Base-by-base conservation (phyloP, 306 rosid genomes). In the Vigna hirtella region DNA sequence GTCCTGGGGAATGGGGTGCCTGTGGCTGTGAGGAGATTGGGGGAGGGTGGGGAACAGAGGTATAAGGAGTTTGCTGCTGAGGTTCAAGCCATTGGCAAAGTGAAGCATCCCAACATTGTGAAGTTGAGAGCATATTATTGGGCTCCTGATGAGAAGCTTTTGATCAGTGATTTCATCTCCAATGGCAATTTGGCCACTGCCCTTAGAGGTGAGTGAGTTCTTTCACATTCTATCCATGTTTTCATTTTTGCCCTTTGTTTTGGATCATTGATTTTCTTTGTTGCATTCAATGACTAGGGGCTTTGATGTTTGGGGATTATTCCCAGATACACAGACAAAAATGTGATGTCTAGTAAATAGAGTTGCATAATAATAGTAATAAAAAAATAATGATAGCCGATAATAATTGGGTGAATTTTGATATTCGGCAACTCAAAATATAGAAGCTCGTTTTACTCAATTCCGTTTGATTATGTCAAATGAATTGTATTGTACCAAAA, bases 71-170 rank as follows among this genome's bases (percentile, higher is more conserved):
- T 96, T 56, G 91, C 86, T 34, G 87, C 97, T 76, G 99, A 96
- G 81, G 89, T 91, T 47, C 94, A 90, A 73, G 97, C 97, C 14
- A 96, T 96, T 64, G 99, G 97, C 82, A 89, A 84, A 65, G 93
- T 96, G 34, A 96, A 93, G 59, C 99, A 96, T 70, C 99, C 99
- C 0, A 96, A 96, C 51, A 66, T 96, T 70, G 98, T 93, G 24
- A 93, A 2, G 76, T 61, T 96, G 65, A 90, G 97, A 69, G 99
- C 99, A 10, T 96, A 93, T 32, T 96, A 93, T 72, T 96, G 98
- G 99, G 99, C 98, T 42, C 84, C 90, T 13, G 99, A 96, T 70
- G 99, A 96, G 83, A 96, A 96, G 94, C 98, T 96, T 48, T 81
- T 96, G 53, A 96, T 96, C 32, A 93, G 97, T 79, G 98, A 96